Evolutionary conservation across 768 basidiomycete species (phyloP).

Genomic region (Boletus rex-veris): DNA sequence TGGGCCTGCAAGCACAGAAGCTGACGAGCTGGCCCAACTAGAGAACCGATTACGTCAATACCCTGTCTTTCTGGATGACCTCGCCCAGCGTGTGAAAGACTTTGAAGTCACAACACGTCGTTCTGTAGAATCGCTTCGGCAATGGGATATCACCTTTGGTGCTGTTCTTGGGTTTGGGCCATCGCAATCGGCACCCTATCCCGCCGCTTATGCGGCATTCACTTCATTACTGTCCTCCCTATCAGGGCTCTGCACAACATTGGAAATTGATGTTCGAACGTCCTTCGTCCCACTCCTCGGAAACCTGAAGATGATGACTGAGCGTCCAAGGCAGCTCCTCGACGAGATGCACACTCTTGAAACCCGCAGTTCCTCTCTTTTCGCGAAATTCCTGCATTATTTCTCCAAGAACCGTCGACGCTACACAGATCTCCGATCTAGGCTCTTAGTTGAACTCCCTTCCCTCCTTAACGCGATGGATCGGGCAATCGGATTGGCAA

Average conservation of each 20-base stretch:
- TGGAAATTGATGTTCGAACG: slow-evolving; percentile 47
- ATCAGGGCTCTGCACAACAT: slow-evolving; percentile 37
- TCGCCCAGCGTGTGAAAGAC: slow-evolving; percentile 51
- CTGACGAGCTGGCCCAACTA: slow-evolving; percentile 47
- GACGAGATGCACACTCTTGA: slow-evolving; percentile 66
- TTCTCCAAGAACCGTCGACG: slow-evolving; percentile 34
- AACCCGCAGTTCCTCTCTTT: slow-evolving; percentile 50
- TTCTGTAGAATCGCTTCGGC: slow-evolving; percentile 45
- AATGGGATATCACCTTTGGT: slow-evolving; percentile 60
- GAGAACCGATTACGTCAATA: slow-evolving; percentile 50
- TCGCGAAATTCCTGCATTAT: neutral
- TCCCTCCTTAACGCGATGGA: slow-evolving; percentile 53
- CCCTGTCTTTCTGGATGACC: slow-evolving; percentile 51
- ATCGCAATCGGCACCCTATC: slow-evolving; percentile 20
- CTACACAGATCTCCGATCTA: slow-evolving; percentile 65
- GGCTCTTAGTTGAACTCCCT: slow-evolving; percentile 67
- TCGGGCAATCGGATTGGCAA: slow-evolving; percentile 46
- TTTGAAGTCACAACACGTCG: slow-evolving; percentile 50
- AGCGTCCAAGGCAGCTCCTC: slow-evolving; percentile 55
- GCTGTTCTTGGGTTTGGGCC: slow-evolving; percentile 54
- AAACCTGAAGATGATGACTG: slow-evolving; percentile 52
- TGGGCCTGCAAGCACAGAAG: slow-evolving; percentile 25
- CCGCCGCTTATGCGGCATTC: slow-evolving; percentile 57
- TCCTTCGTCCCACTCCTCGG: slow-evolving; percentile 52
- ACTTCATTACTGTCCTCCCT: slow-evolving; percentile 42